Evolutionary conservation across 495 filamentous ascomycete genomes (phyloP).

Genomic region (Hypoxylon lenormandii): DNA sequence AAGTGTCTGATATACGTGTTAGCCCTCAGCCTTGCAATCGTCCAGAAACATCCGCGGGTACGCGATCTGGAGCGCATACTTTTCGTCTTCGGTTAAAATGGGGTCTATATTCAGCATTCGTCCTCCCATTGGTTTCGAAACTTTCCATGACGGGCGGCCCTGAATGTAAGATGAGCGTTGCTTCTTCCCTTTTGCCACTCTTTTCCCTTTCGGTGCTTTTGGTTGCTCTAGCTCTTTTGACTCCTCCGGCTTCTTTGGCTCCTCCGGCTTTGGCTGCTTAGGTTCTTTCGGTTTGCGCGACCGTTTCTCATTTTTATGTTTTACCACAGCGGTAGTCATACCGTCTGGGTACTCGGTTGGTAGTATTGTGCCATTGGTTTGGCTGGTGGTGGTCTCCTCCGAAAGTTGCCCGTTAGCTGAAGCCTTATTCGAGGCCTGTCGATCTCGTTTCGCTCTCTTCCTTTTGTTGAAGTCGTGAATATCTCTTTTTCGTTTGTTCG

Average conservation of each 20-base stretch:
- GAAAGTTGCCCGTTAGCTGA: conserved; percentile 17
- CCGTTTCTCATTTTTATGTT: conserved; percentile 25
- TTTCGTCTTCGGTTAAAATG: conserved; percentile 81
- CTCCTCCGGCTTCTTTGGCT: too few species aligned
- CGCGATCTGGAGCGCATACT: conserved; percentile 64
- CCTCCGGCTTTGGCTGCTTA: too few species aligned
- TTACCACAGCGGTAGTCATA: background rate
- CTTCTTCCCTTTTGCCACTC: background rate
- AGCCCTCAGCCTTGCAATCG: conserved; percentile 34
- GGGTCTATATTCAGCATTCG: conserved; percentile 79
- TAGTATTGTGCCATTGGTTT: conserved; percentile 12
- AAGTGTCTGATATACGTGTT: conserved; percentile 68
- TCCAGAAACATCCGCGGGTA: background rate
- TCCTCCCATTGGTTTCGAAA: conserved; percentile 73
- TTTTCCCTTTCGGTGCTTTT: too few species aligned
- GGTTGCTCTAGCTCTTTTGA: too few species aligned
- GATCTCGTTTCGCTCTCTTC: conserved; percentile 39
- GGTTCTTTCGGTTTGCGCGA: conserved; percentile 15
- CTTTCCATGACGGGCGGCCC: conserved; percentile 60
- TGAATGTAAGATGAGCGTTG: background rate
- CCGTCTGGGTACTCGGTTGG: background rate
- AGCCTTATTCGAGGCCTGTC: background rate
- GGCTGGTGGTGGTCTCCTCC: background rate
- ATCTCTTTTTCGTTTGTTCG: conserved; percentile 46
- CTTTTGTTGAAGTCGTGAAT: conserved; percentile 41